phyloP scores from a whole-genome alignment of 495 filamentous ascomycete genomes.

The Thozetella sp. region DNA sequence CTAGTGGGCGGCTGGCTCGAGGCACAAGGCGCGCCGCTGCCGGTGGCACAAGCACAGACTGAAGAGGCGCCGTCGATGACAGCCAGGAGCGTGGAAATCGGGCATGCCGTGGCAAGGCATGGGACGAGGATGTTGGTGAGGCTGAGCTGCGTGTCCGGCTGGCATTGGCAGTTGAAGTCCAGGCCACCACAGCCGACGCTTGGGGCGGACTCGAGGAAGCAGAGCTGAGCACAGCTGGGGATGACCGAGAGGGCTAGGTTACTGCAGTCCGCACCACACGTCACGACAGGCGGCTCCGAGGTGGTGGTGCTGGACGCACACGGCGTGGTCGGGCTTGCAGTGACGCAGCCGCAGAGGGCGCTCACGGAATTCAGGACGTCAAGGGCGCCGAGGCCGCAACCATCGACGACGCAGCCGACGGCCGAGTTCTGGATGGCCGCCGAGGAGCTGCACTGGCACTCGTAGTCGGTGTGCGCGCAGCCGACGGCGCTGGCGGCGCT shows the following conservation, averaged over 20 bases:
- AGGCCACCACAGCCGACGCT: too few species aligned
- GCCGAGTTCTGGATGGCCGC: slow-evolving; percentile 4
- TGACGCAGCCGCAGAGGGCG: slow-evolving; percentile 7
- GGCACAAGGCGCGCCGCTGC: too few species aligned
- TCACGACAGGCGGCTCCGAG: background rate
- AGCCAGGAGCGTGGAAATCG: too few species aligned
- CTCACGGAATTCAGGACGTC: background rate
- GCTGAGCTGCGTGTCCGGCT: too few species aligned
- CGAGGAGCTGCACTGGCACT: slow-evolving; percentile 2
- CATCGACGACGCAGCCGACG: slow-evolving; percentile 1
- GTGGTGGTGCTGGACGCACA: background rate
- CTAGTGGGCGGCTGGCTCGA: background rate
- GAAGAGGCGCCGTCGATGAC: too few species aligned
- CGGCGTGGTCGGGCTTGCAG: background rate
- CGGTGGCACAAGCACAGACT: too few species aligned
- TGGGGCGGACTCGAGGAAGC: too few species aligned
- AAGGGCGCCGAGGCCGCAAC: slow-evolving; percentile 2
- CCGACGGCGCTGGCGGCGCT: slow-evolving; percentile 7
- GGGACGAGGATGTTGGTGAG: too few species aligned
- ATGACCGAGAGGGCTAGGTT: too few species aligned
- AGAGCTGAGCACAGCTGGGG: too few species aligned
- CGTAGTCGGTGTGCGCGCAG: slow-evolving; percentile 5
- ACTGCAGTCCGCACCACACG: background rate
- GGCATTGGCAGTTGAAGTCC: too few species aligned
- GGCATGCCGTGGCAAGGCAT: too few species aligned